Conservation (phyloP, 345 rosid genomes). For the Pistacia vera region DNA sequence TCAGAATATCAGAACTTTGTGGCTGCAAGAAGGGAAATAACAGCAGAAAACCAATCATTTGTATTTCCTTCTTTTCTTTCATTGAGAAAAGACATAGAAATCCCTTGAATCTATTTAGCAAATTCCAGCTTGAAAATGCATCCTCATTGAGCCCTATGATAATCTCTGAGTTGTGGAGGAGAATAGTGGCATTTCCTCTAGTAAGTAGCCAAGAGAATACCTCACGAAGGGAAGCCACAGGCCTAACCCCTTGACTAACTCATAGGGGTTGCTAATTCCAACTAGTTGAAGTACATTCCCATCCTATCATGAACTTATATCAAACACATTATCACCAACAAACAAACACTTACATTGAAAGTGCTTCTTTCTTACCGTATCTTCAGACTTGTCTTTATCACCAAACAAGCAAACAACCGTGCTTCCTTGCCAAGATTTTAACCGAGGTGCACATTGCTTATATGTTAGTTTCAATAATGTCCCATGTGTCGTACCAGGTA, state of each 20-base stretch:
- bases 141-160: no score
- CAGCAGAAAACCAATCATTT: no score
- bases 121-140: no score
- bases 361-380: constrained; percentile 37
- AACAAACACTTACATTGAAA: background rate
- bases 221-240: background rate
- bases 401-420: constrained; percentile 62
- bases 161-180: no score
- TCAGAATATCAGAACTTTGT: background rate
- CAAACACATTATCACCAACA: background rate
- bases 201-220: no score
- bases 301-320: background rate
- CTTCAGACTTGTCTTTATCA: constrained; percentile 57
- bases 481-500: background rate
- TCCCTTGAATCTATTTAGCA: no score
- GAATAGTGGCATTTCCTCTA: no score
- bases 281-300: background rate
- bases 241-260: background rate
- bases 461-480: constrained; percentile 16
- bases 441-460: constrained; percentile 26
- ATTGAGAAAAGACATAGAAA: no score
- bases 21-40: no score
- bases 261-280: background rate
- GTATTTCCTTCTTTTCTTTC: no score
- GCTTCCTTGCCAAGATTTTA: constrained; percentile 27